phyloP scores from a whole-genome alignment of 768 basidiomycete species.

The Hemileccinum impolitum region DNA sequence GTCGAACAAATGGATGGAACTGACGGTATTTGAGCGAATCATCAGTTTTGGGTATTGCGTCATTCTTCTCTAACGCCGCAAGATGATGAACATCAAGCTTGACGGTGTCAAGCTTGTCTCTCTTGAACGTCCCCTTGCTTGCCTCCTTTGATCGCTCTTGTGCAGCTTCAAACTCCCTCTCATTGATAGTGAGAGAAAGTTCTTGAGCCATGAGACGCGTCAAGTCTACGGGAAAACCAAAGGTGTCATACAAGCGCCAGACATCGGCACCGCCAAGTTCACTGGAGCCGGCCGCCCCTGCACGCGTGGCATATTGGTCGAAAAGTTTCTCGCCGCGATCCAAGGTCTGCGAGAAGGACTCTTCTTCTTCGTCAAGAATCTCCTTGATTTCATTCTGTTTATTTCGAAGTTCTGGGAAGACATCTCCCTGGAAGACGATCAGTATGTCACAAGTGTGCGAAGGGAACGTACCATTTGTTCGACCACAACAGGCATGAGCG shows the following conservation, averaged over 20 bases:
- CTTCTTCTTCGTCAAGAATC: constrained; percentile 96
- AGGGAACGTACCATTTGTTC: constrained; percentile 69
- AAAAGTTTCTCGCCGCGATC: constrained; percentile 97
- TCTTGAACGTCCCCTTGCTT: constrained; percentile 80
- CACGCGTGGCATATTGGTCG: constrained; percentile 75
- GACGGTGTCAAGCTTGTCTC: constrained; percentile 61
- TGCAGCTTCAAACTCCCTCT: constrained; percentile 85
- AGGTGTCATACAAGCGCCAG: constrained; percentile 97
- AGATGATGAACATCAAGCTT: constrained; percentile 96
- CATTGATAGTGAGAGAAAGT: constrained; percentile 76
- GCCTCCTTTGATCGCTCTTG: constrained; percentile 87
- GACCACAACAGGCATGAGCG: constrained; percentile 83
- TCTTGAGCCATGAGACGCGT: constrained; percentile 98
- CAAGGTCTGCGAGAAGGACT: constrained; percentile 94
- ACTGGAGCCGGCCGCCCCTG: constrained; percentile 57
- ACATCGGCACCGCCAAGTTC: constrained; percentile 88
- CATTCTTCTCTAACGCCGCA: constrained; percentile 77
- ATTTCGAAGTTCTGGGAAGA: constrained; percentile 92
- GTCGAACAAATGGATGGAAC: constrained; percentile 22
- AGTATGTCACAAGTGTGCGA: constrained; percentile 4
- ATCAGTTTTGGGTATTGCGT: constrained; percentile 82
- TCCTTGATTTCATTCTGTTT: constrained; percentile 83
- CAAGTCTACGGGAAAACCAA: constrained; percentile 95
- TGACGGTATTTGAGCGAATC: constrained; percentile 89
- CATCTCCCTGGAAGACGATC: constrained; percentile 53